Conservation (phyloP, 805 yeast species). For the Myxozyma neotropica region DNA sequence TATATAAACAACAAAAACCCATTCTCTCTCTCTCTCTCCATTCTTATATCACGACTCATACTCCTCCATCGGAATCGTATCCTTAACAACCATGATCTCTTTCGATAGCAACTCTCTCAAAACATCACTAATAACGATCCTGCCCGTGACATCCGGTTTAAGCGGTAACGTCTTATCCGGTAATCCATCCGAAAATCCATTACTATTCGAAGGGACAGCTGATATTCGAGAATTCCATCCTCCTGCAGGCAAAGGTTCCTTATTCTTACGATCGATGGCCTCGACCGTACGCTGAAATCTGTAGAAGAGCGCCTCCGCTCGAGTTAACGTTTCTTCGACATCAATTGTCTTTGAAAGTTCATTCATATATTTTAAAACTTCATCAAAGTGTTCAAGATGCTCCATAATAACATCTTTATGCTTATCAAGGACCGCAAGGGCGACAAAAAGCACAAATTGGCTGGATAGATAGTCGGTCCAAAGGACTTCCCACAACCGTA, state of each 20-base stretch:
- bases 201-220: conserved; percentile 1
- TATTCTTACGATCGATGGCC: conserved; percentile 57
- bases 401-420: conserved; percentile 76
- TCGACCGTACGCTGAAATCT: conserved; percentile 79
- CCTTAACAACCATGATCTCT: conserved; percentile 66
- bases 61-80: conserved; percentile 41
- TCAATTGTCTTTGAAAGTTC: conserved; percentile 79
- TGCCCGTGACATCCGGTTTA: conserved; percentile 31
- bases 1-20: not conserved
- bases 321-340: conserved; percentile 72
- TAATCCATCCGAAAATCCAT: not conserved
- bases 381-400: conserved; percentile 79
- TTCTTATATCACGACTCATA: conserved; percentile 22
- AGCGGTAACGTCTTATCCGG: conserved; percentile 31
- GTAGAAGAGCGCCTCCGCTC: conserved; percentile 81
- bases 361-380: conserved; percentile 88
- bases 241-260: conserved; percentile 20
- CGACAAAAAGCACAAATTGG: conserved; percentile 85
- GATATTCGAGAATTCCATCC: conserved; percentile 12
- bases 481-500: conserved; percentile 86
- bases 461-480: conserved; percentile 87
- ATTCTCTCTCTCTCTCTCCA: not conserved
- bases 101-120: conserved; percentile 63
- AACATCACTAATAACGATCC: conserved; percentile 31
- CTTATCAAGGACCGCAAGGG: conserved; percentile 85